Base-by-base conservation (phyloP, 2,329 filamentous ascomycete species). In the Thielaviopsis populi region DNA sequence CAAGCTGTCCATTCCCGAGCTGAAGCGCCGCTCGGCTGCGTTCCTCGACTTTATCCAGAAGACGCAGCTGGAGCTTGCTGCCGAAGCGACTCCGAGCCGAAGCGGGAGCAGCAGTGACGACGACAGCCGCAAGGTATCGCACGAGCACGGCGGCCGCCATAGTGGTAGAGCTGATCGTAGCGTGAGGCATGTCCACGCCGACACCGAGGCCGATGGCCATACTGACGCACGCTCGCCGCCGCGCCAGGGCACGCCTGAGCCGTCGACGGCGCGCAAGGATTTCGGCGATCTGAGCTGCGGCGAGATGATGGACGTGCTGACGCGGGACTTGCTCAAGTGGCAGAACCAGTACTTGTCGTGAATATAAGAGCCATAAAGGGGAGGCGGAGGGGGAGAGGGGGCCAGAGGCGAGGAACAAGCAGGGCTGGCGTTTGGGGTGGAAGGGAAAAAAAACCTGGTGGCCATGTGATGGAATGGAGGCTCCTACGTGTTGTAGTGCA, bases 301-400 rank as follows among this genome's bases (percentile, higher is more conserved):
- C 68, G 89, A 95, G 74, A 95, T 95, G 89, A 95, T 95, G 89
- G 90, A 95, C 72, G 80, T 84, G 69, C 74, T 95, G 72, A 91
- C 87, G 67, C 81, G 87, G 67, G 85, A 91, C 72, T 80, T 95
- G 70, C 82, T 92, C 68, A 87, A 88, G 70, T 95, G 89, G 89
- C 89, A 95, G 75, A 86, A 87, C 68, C 82, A 88, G 70, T 91
- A 81, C 69, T 72, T 76, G 63, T 75, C 68, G 71, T 67, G 17
- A 68, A 43, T 13, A 27, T n/a, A n/a, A n/a, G n/a, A 40, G 33
- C 33, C 19, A 22, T 27, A 19, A 54, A 33, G 30, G 30, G 7
- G 30, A 33, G 30, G 30, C 3, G 30, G 30, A 7, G 30, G 30
- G 30, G 7, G 30, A 2, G 24, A 33, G 24, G 30, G 17, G 30